A percentile compares a stretch with the other conserved stretches of the same genome.
Conservation (phyloP, 768 basidiomycete species). For the Boletus reticuloceps region DNA sequence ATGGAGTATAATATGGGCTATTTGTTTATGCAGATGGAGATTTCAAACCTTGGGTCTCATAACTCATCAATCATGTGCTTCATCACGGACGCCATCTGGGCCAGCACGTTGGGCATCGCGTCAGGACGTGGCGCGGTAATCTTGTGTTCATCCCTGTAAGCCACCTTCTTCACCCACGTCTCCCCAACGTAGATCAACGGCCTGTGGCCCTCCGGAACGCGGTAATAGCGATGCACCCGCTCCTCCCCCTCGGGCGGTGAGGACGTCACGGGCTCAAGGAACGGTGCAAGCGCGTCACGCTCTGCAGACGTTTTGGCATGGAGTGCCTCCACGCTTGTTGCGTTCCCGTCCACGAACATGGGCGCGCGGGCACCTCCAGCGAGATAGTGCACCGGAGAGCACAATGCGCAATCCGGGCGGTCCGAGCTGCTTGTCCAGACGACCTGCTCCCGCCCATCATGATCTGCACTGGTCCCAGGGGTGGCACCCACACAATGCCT, state of each 20-base stretch:
- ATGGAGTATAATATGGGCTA: too few species aligned
- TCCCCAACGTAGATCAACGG: conserved; percentile 3
- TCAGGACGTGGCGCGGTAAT: not conserved
- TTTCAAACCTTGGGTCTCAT: too few species aligned
- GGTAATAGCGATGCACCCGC: not conserved
- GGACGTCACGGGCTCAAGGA: not conserved
- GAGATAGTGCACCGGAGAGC: not conserved
- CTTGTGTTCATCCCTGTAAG: not conserved
- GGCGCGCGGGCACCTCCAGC: not conserved
- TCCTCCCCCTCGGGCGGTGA: not conserved
- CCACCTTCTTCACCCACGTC: conserved; percentile 2
- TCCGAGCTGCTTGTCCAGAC: too few species aligned
- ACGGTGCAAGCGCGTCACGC: not conserved
- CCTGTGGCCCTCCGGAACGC: not conserved
- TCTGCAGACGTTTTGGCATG: not conserved
- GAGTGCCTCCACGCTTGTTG: not conserved
- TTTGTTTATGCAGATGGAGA: too few species aligned
- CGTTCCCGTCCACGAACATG: not conserved
- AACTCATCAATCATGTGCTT: not conserved
- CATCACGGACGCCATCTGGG: not conserved
- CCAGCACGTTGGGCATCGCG: not conserved
- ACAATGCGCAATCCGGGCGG: not conserved
- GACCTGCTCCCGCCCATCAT: not conserved
- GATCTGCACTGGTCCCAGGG: too few species aligned
- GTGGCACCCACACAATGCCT: not conserved